Evolutionary conservation across 2,329 filamentous ascomycete species (phyloP), one percentile per base, ranked within the genome.

Genomic region (Claviceps quebecensis): DNA sequence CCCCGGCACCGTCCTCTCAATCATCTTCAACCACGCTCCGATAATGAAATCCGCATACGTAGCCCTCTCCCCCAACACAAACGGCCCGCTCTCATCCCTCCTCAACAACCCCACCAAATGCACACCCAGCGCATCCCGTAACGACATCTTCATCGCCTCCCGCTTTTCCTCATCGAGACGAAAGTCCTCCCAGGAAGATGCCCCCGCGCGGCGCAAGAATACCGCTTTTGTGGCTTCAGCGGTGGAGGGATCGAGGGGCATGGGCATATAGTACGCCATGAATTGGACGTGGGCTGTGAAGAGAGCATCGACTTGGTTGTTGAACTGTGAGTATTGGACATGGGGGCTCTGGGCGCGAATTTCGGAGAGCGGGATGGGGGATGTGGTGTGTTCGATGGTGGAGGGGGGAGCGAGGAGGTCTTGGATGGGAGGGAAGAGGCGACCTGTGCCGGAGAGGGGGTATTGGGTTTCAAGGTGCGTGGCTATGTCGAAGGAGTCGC

Each of bases 401-500:
- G 29, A 34, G 29, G 29, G 9, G 29, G 29, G 29, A 1, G 29
- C 29, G 2, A 66, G 58, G 14, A 67, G 56, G 39, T 40, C 39
- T 17, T 40, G 7, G 40, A 19, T 34, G 4, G 17, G 40, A 0
- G 73, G 73, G 56, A 83, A 77, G 2, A 83, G 67, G 45, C 70
- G 61, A 0, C 71, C 69, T 1, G 59, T 65, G 44, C 52, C 52
- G 5, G 48, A 43, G 34, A 62, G 52, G 0, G 77, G 76, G 51
- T 76, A 80, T 0, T 61, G 68, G 1, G 70, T 63, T 23, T 83
- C 72, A 2, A 84, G 68, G 57, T 82, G 76, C 26, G 73, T 63
- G 6, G 81, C 81, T 54, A 84, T 84, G 49, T 84, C 81, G 58
- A 83, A 81, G 2, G 79, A 78, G 64, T 85, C 81, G 5, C 81